A percentile compares a stretch with the other conserved stretches of the same genome.
phyloP scores from a whole-genome alignment of 2,329 filamentous ascomycete genomes.

The Atkinsonella texensis region DNA sequence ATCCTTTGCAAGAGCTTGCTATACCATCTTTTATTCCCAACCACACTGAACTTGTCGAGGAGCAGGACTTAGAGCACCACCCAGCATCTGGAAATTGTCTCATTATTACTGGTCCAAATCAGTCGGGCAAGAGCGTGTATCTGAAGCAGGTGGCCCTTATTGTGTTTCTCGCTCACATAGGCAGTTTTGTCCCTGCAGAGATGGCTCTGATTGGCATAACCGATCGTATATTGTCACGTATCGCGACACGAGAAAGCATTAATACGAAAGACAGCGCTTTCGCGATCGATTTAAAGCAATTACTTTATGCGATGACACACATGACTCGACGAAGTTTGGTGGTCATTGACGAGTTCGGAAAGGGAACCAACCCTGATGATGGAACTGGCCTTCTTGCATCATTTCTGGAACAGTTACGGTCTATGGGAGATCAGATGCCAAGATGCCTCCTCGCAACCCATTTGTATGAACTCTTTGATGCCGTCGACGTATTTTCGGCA shows the following conservation, averaged over 20 bases:
- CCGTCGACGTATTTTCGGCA: conserved; percentile 39
- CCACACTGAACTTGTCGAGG: conserved; percentile 57
- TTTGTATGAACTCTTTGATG: conserved; percentile 62
- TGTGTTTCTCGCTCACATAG: conserved; percentile 84
- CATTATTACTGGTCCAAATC: conserved; percentile 85
- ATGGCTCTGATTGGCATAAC: conserved; percentile 71
- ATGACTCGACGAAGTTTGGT: conserved; percentile 68
- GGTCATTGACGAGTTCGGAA: conserved; percentile 85
- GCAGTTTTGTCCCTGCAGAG: conserved; percentile 79
- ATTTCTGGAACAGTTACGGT: conserved; percentile 43
- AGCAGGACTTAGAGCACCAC: conserved; percentile 22
- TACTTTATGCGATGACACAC: conserved; percentile 62
- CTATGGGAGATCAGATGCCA: conserved; percentile 32
- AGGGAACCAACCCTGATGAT: conserved; percentile 46
- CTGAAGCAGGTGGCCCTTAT: conserved; percentile 88
- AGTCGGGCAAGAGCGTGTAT: conserved; percentile 93
- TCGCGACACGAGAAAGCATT: conserved; percentile 59
- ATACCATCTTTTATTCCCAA: conserved; percentile 77
- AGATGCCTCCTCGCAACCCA: conserved; percentile 52
- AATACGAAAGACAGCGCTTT: conserved; percentile 49
- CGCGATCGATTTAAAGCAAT: conserved; percentile 74
- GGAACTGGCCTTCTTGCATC: conserved; percentile 47
- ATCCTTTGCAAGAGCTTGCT: conserved; percentile 76
- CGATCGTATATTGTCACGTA: conserved; percentile 81
- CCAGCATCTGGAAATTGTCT: conserved; percentile 35